Conservation (phyloP, 306 rosid genomes). For the Argentina anserina region DNA sequence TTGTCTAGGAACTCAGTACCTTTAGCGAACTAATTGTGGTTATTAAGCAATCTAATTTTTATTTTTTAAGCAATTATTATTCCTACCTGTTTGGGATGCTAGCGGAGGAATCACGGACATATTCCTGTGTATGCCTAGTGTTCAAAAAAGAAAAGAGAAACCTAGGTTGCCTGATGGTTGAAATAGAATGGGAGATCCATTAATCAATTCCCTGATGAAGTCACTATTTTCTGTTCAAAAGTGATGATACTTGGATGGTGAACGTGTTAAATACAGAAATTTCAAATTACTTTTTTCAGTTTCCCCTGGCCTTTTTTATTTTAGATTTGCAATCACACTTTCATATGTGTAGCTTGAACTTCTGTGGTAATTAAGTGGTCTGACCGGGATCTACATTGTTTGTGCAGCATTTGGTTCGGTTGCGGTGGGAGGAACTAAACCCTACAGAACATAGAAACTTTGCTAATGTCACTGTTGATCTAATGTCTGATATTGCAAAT, state of each 20-base stretch:
- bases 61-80: neutral
- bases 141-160: neutral
- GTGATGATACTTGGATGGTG: neutral
- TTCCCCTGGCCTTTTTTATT: neutral
- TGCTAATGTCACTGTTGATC: constrained; percentile 63
- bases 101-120: neutral
- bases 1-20: neutral
- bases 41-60: neutral
- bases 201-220: neutral
- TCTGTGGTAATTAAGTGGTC: neutral
- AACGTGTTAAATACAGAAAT: neutral
- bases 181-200: neutral
- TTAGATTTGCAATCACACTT: neutral
- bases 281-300: neutral
- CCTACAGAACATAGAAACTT: constrained; percentile 62
- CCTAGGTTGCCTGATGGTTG: neutral
- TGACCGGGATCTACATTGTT: constrained; percentile 20
- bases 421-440: constrained; percentile 89
- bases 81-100: neutral
- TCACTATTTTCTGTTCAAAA: neutral
- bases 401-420: constrained; percentile 84
- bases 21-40: neutral
- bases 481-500: constrained; percentile 83
- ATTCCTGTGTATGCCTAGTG: neutral
- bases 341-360: constrained; percentile 1